phyloP scores from a whole-genome alignment of 75 land plant species.

The Adiantum capillusveneris region DNA sequence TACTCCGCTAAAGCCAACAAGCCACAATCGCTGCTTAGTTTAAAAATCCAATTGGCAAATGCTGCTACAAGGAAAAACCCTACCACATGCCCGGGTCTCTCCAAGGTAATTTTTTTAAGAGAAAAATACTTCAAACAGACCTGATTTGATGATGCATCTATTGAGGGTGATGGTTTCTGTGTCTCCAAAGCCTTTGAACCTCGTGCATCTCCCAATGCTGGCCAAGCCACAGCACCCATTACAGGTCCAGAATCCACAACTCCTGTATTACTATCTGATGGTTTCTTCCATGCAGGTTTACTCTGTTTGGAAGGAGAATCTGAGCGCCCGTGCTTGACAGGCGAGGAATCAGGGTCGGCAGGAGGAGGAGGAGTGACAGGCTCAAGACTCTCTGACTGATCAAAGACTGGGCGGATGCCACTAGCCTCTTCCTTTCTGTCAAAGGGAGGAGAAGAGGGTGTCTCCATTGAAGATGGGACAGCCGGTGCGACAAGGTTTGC shows the following conservation, averaged over 20 bases:
- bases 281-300: conserved; percentile 36
- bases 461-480: background rate
- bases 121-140: no score
- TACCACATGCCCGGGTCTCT: no score
- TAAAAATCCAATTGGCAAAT: no score
- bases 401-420: no score
- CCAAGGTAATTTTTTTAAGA: no score
- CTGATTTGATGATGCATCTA: background rate
- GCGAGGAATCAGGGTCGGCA: background rate
- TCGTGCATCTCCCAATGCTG: conserved; percentile 27
- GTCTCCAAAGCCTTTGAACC: conserved; percentile 2
- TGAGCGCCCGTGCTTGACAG: background rate
- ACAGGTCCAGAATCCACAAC: conserved; percentile 21
- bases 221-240: conserved; percentile 38
- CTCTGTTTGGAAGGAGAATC: conserved; percentile 16
- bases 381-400: no score
- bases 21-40: no score
- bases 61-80: no score
- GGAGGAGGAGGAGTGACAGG: background rate
- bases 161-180: conserved; percentile 9
- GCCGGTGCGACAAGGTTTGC: background rate
- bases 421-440: background rate
- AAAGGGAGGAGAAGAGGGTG: background rate
- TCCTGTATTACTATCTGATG: conserved; percentile 12
- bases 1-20: no score